phyloP scores from a whole-genome alignment of 306 rosid genomes.

The Herpetospermum pedunculosum region DNA sequence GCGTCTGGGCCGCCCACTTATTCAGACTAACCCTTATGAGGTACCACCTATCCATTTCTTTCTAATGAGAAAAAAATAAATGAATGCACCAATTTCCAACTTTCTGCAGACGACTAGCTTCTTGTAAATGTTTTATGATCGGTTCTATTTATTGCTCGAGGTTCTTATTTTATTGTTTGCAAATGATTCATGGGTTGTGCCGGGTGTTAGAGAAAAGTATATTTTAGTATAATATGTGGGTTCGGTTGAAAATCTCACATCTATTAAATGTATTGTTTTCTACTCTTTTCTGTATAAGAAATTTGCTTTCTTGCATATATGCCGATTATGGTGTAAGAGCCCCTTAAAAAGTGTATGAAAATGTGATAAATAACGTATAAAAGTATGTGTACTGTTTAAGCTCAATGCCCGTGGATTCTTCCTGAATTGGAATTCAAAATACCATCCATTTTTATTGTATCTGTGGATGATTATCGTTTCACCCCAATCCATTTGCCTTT shows the following conservation, averaged over 20 bases:
- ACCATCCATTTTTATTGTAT: background rate
- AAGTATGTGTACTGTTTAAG: background rate
- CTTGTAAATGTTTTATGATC: background rate
- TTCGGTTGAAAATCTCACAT: background rate
- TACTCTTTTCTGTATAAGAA: background rate
- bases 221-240: background rate
- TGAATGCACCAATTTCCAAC: background rate
- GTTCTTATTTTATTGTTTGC: background rate
- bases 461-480: background rate
- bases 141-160: background rate
- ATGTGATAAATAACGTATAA: background rate
- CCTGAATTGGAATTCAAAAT: background rate
- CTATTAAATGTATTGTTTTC: background rate
- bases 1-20: conserved; percentile 92
- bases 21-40: conserved; percentile 82
- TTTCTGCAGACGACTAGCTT: background rate
- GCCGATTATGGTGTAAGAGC: background rate
- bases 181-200: background rate
- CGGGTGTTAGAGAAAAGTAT: background rate
- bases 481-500: conserved; percentile 2
- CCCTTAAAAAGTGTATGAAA: background rate
- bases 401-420: background rate
- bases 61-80: background rate
- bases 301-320: background rate
- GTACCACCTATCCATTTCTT: conserved; percentile 14